Conservation (phyloP, 768 basidiomycete genomes). For the Strobilomyces echinocephalus region DNA sequence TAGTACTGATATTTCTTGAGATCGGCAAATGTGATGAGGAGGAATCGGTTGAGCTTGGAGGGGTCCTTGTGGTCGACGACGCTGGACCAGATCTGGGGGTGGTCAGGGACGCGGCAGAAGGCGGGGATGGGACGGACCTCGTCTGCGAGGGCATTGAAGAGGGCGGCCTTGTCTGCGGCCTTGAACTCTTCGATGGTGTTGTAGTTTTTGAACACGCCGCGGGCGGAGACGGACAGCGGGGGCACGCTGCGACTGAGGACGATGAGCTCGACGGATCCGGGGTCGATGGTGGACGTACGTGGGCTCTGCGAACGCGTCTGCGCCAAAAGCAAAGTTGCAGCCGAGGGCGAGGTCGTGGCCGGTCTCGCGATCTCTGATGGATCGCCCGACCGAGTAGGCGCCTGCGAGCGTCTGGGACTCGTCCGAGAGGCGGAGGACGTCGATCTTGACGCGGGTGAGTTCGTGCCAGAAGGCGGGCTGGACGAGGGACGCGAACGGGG, state of each 20-base stretch:
- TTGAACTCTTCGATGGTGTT: conserved; percentile 98
- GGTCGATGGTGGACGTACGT: conserved; percentile 38
- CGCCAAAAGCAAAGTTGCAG: conserved; percentile 59
- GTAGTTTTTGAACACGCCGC: conserved; percentile 84
- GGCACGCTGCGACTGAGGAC: conserved; percentile 33
- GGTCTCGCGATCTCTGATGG: conserved; percentile 72
- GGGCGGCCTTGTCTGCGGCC: conserved; percentile 77
- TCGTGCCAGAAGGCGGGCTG: conserved; percentile 93
- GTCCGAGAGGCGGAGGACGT: conserved; percentile 80
- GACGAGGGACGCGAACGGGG: conserved; percentile 81
- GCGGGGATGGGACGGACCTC: conserved; percentile 41
- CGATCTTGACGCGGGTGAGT: conserved; percentile 85
- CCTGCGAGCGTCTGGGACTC: conserved; percentile 58
- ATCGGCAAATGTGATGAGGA: conserved; percentile 92
- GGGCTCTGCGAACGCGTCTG: conserved; percentile 55
- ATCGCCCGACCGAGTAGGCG: conserved; percentile 65
- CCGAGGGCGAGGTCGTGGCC: conserved; percentile 69
- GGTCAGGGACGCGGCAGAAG: not conserved
- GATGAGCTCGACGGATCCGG: conserved; percentile 7
- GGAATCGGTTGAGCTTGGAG: conserved; percentile 64
- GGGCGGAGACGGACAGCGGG: conserved; percentile 46
- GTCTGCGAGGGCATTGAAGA: conserved; percentile 71
- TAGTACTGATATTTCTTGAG: conserved; percentile 97
- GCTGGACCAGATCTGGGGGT: conserved; percentile 62
- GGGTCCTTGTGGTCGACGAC: conserved; percentile 50